These are phyloP conservation scores for Lachnellula hyalina DNA, from an alignment of 2,329 filamentous ascomycete genomes.

Conservation along the genomic window DNA sequence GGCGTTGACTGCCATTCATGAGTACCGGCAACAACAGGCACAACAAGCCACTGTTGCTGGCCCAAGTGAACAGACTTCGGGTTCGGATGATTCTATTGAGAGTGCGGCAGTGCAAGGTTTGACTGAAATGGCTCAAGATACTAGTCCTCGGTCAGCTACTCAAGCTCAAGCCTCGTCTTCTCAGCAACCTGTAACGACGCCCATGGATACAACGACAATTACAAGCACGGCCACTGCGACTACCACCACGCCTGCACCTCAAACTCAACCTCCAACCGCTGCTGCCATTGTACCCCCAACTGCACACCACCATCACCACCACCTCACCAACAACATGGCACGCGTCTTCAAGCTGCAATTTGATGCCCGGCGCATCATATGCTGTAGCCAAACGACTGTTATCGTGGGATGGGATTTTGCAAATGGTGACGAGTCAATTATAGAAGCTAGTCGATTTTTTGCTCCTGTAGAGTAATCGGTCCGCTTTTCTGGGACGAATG, in stretches of 20 bases:
- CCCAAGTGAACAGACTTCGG: neutral
- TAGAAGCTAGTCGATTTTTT: conserved; percentile 75
- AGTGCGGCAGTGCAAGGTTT: neutral
- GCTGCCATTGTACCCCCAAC: neutral
- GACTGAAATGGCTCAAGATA: neutral
- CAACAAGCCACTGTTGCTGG: neutral
- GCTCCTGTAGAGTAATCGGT: conserved; percentile 48
- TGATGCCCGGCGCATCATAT: conserved; percentile 86
- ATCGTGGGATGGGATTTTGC: conserved; percentile 99
- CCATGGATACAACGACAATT: conserved; percentile 1
- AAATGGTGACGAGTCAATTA: conserved; percentile 73
- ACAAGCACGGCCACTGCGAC: neutral
- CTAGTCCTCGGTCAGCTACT: neutral
- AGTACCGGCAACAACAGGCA: conserved; percentile 1
- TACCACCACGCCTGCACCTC: conserved; percentile 13
- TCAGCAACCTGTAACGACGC: neutral
- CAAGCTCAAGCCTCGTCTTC: neutral
- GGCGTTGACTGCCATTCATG: conserved; percentile 10
- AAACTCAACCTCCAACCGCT: conserved; percentile 34
- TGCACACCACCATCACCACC: conserved; percentile 15
- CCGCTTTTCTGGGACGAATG: neutral
- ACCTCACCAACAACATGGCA: conserved; percentile 21
- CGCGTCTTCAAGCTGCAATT: conserved; percentile 96
- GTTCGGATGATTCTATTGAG: neutral
- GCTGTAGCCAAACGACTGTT: conserved; percentile 83